phyloP scores from a whole-genome alignment of 1,139 yeast species.

The Yamadazyma buinensis region DNA sequence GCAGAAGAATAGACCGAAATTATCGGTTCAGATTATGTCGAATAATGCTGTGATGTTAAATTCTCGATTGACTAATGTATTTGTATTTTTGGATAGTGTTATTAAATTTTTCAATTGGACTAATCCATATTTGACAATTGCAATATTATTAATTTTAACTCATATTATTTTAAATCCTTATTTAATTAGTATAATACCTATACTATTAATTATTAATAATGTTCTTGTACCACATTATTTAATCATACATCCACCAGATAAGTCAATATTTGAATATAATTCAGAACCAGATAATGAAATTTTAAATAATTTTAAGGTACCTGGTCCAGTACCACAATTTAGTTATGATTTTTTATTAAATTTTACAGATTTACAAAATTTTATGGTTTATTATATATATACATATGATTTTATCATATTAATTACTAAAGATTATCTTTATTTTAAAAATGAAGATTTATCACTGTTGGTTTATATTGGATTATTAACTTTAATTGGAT shows the following conservation, averaged over 20 bases:
- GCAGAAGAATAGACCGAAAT: constrained; percentile 63
- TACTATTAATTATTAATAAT: constrained; percentile 48
- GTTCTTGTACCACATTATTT: constrained; percentile 71
- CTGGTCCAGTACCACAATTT: constrained; percentile 76
- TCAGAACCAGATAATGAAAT: constrained; percentile 60
- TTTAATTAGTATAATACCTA: constrained; percentile 50
- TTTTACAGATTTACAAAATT: constrained; percentile 81
- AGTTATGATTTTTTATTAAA: constrained; percentile 76
- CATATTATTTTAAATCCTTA: constrained; percentile 62
- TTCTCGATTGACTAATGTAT: constrained; percentile 60
- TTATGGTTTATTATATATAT: constrained; percentile 66
- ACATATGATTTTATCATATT: constrained; percentile 55
- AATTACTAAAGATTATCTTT: constrained; percentile 55
- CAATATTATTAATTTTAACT: constrained; percentile 52
- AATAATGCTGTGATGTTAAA: constrained; percentile 64
- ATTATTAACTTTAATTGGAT: constrained; percentile 20
- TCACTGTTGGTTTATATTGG: constrained; percentile 52
- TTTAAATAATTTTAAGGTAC: constrained; percentile 44
- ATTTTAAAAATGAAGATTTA: constrained; percentile 60
- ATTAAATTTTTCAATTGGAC: constrained; percentile 61
- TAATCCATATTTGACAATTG: constrained; percentile 59
- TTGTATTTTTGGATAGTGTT: constrained; percentile 54
- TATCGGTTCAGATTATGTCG: constrained; percentile 68
- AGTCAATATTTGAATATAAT: constrained; percentile 27
- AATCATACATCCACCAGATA: constrained; percentile 37